These are phyloP conservation scores for Stenocarpella maydis DNA, from an alignment of 2,329 filamentous ascomycete species.

Conservation along the genomic window DNA sequence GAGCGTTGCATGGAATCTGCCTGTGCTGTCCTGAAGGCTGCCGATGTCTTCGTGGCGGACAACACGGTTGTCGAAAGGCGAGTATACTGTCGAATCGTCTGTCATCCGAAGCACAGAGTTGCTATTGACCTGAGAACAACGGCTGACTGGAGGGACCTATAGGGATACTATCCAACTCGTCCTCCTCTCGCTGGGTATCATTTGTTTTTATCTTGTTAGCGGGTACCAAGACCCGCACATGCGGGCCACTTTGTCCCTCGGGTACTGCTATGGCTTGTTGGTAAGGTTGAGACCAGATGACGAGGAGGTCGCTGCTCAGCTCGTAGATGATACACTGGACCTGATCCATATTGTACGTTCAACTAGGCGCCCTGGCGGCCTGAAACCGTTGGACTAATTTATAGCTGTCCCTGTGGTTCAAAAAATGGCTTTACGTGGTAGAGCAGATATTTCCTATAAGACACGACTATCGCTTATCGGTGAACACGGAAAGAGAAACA, in stretches of 20 bases:
- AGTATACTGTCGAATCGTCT: background rate
- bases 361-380: background rate
- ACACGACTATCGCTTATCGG: too few relatives aligned
- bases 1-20: background rate
- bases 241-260: background rate
- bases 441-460: too few relatives aligned
- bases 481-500: too few relatives aligned
- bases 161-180: background rate
- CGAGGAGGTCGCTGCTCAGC: background rate
- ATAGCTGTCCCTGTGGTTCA: background rate
- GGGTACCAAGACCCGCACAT: background rate
- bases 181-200: background rate
- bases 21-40: background rate
- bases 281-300: background rate
- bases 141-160: background rate
- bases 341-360: background rate
- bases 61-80: background rate
- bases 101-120: background rate
- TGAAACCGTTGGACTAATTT: background rate
- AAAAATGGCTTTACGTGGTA: background rate
- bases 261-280: background rate
- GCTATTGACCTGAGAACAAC: background rate
- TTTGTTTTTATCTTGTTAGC: background rate
- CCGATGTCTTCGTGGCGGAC: background rate
- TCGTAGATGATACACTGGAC: background rate